A percentile compares a stretch with the other conserved stretches of the same genome.
phyloP scores from a whole-genome alignment of 441 rosid genomes.

The Bocquillonia castaneifolia region DNA sequence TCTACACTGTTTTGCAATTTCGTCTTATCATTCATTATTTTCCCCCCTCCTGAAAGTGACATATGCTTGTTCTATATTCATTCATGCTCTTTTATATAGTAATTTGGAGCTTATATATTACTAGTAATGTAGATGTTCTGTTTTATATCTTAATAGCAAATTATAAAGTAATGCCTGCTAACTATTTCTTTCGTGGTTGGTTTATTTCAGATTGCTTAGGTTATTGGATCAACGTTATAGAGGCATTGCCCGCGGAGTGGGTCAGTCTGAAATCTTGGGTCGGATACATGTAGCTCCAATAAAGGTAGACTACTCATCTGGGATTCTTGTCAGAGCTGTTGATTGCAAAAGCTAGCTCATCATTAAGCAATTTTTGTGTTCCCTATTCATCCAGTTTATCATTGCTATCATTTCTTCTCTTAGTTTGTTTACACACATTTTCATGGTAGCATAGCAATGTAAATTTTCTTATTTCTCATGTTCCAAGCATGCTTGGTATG shows the following conservation, averaged over 20 bases:
- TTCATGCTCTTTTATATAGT: not conserved
- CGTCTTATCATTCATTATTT: too few species aligned
- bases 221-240: constrained; percentile 83
- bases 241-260: constrained; percentile 98
- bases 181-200: constrained; percentile 15
- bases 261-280: constrained; percentile 94
- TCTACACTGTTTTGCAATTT: not conserved
- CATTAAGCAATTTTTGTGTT: not conserved
- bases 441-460: not conserved
- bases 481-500: not conserved
- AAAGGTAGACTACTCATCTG: constrained; percentile 46
- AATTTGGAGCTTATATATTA: not conserved
- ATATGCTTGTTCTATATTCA: not conserved
- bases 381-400: not conserved
- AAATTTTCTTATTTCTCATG: not conserved
- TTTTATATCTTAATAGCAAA: not conserved
- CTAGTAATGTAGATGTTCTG: not conserved
- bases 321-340: not conserved
- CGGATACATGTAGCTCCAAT: constrained; percentile 95
- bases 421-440: not conserved
- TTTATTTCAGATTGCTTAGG: constrained; percentile 63
- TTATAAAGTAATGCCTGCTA: not conserved
- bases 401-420: not conserved
- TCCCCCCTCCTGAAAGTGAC: not conserved
- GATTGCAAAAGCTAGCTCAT: not conserved